phyloP scores from a whole-genome alignment of 129 eudicot species.

The Gnaphalium uliginosum region DNA sequence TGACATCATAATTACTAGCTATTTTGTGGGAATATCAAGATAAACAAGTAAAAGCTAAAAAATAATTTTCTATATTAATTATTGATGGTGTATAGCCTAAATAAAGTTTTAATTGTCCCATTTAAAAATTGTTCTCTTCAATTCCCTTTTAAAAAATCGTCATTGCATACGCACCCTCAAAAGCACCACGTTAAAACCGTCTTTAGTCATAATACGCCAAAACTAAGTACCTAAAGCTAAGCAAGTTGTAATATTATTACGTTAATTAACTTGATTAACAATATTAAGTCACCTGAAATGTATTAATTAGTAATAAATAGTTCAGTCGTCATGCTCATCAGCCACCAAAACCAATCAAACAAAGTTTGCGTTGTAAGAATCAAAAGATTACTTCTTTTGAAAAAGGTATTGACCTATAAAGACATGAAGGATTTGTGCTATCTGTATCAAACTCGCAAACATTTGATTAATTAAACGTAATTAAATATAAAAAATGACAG shows the following conservation, averaged over 20 bases:
- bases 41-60: no score
- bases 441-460: no score
- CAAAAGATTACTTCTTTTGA: no score
- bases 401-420: no score
- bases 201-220: slow-evolving; percentile 26
- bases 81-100: background rate
- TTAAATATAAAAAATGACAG: no score
- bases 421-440: no score
- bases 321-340: background rate
- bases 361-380: background rate
- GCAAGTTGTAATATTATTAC: background rate
- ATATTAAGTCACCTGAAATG: background rate
- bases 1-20: no score
- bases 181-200: slow-evolving; percentile 19
- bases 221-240: slow-evolving; percentile 19
- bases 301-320: background rate
- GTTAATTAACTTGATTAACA: background rate
- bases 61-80: background rate
- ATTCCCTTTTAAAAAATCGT: slow-evolving; percentile 7
- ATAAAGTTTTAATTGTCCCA: slow-evolving; percentile 17
- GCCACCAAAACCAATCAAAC: background rate
- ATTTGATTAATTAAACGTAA: no score
- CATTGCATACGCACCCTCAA: slow-evolving; percentile 40
- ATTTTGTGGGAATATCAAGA: no score
- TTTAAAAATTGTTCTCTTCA: background rate